Evolutionary conservation across 1,139 yeast species (phyloP).

Genomic region (Pichia sp.): DNA sequence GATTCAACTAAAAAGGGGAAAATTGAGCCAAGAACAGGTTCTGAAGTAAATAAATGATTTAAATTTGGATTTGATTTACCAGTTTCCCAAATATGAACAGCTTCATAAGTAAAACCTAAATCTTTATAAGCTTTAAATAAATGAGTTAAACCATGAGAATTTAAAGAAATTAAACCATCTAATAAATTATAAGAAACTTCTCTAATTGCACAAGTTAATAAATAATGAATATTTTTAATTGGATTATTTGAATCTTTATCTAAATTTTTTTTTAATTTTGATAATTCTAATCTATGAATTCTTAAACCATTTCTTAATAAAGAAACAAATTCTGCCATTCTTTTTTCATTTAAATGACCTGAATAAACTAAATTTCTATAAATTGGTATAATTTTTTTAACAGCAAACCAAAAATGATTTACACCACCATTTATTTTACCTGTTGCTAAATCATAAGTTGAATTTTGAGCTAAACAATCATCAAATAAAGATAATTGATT

Average conservation of each 20-base stretch:
- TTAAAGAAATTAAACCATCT: constrained; percentile 36
- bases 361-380: constrained; percentile 39
- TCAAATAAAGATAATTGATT: constrained; percentile 30
- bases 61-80: constrained; percentile 30
- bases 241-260: constrained; percentile 49
- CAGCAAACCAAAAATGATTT: constrained; percentile 39
- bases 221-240: constrained; percentile 41
- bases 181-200: constrained; percentile 45
- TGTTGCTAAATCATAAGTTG: constrained; percentile 31
- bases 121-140: constrained; percentile 54
- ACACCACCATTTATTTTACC: constrained; percentile 29
- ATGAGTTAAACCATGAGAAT: constrained; percentile 51
- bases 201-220: constrained; percentile 41
- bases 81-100: constrained; percentile 47
- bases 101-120: constrained; percentile 44
- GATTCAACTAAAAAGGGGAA: constrained; percentile 62
- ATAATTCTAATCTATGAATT: constrained; percentile 43
- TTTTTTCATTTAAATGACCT: constrained; percentile 37
- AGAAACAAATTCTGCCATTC: constrained; percentile 41
- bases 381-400: constrained; percentile 40
- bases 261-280: constrained; percentile 46
- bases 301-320: constrained; percentile 44
- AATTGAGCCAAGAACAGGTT: constrained; percentile 63
- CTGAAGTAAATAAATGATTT: constrained; percentile 32
- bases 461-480: constrained; percentile 39